Evolutionary conservation across 495 filamentous ascomycete species (phyloP), one percentile per base, ranked within the genome.

Genomic region (Penicillium lagena): DNA sequence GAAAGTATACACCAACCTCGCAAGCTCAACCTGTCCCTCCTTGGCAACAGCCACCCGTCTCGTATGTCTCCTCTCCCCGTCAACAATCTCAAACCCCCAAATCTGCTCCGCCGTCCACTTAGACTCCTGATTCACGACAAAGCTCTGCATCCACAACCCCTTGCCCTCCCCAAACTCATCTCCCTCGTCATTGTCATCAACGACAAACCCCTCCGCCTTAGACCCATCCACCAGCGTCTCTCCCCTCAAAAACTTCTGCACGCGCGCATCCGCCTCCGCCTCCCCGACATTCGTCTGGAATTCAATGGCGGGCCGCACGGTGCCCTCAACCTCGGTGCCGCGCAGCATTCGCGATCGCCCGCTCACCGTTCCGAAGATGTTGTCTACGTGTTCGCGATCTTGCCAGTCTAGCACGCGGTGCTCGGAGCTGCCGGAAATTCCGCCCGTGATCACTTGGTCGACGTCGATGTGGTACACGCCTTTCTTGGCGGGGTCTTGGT

Each of bases 1-100:
- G 39, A 60, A 94, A 52, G 87, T 77, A 61, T 94, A 96, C 9
- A 95, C 81, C 60, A 96, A 66, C 60, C 79, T 77, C 32, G 82
- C 76, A 56, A 74, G 66, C 45, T 82, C 73, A 47, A 73, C 72
- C 65, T 83, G 67, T 0, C 66, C 66, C 4, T 72, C 79, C 75
- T 90, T 90, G 29, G 52, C 47, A 32, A 85, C 72, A 12, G 82
- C 75, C 36, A 87, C 67, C 37, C 82, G 82, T 46, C 86, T 62
- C 37, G 75, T 77, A 59, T 96, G 79, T 43, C 76, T 73, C 48
- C 90, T 76, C 67, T 81, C 60, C 1, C 81, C 76, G 12, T 77
- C 50, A 42, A 83, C 54, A 12, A 60, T 54, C 56, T 78, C 75
- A 44, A 86, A 86, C 11, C 82, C 82, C 80, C 82, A 86, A 40